Base-by-base conservation (phyloP, 2,329 filamentous ascomycete species). In the Aspergillus felis region DNA sequence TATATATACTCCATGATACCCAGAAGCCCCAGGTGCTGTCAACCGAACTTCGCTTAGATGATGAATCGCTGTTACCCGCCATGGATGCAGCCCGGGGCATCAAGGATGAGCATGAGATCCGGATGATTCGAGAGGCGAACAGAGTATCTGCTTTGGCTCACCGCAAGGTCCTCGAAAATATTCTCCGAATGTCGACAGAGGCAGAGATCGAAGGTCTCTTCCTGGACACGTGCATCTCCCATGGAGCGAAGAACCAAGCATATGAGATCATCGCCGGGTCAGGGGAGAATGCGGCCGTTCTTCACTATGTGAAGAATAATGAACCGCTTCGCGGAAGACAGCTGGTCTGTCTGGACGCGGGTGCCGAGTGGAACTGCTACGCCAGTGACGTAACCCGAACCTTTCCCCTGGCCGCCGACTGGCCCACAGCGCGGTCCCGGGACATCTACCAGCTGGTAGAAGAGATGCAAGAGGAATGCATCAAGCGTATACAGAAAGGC, bases 271-370 rank as follows among this genome's bases (percentile, higher is more conserved):
- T 97, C 67, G 86, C 94, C 20, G 93, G 91, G 0, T 84, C 85
- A 35, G 93, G 93, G 10, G 82, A 86, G 4, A 87, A 90, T 17
- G 92, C 89, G 0, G 90, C 92, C 4, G 94, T 91, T 1, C 82
- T 97, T 35, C 93, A 97, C 76, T 97, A 97, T 67, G 85, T 91
- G 25, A 84, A 88, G 68, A 96, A 96, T 72, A 81, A 92, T 63
- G 82, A 87, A 68, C 81, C 86, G 0, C 77, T 93, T 38, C 76
- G 77, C 0, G 85, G 85, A 47, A 92, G 93, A 76, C 84, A 90
- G 55, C 88, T 95, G 66, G 76, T 97, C 53, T 82, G 96, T 57
- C 78, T 97, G 22, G 93, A 97, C 69, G 92, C 91, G 3, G 93
- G 91, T 24, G 87, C 83, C 29, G 89, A 92, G 74, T 90, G 84